Percentiles rank a stretch among this genome's conserved stretches.
These are phyloP conservation scores for Keithomyces neogunnii DNA, from an alignment of 2,329 filamentous ascomycete genomes.

Conservation along the genomic window DNA sequence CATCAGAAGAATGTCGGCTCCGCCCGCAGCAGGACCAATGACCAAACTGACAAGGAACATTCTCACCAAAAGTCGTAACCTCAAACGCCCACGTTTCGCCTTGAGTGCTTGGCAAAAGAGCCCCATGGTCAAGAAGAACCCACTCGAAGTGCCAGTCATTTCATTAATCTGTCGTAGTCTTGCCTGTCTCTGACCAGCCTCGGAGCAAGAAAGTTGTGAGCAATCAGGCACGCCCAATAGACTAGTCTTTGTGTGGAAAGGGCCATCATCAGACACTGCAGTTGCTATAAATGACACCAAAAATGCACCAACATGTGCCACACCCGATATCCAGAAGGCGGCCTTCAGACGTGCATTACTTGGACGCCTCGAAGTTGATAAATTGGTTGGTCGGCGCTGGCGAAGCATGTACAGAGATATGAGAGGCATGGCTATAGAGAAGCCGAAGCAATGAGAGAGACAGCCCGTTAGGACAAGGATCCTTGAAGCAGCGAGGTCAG, in stretches of 20 bases:
- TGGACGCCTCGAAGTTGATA: not conserved
- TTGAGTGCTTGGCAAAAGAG: slow-evolving; percentile 1
- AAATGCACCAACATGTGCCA: slow-evolving; percentile 8
- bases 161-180: slow-evolving; percentile 11
- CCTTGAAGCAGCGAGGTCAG: not conserved
- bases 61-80: not conserved
- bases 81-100: not conserved
- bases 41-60: slow-evolving; percentile 11
- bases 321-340: slow-evolving; percentile 2
- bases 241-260: slow-evolving; percentile 6
- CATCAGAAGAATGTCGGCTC: slow-evolving; percentile 7
- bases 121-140: slow-evolving; percentile 8
- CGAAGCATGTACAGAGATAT: too few species aligned
- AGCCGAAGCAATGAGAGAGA: slow-evolving; percentile 2
- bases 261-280: not conserved
- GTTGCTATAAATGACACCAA: slow-evolving; percentile 6
- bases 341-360: not conserved
- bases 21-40: slow-evolving; percentile 9
- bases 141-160: slow-evolving; percentile 10
- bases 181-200: slow-evolving; percentile 1
- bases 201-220: not conserved
- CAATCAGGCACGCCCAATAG: slow-evolving; percentile 5
- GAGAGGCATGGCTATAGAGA: too few species aligned
- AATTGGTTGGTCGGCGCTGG: too few species aligned
- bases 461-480: not conserved